A percentile compares a stretch with the other conserved stretches of the same genome.
Conservation (phyloP, 2,329 filamentous ascomycete genomes). For the Xylariaceae sp. region DNA sequence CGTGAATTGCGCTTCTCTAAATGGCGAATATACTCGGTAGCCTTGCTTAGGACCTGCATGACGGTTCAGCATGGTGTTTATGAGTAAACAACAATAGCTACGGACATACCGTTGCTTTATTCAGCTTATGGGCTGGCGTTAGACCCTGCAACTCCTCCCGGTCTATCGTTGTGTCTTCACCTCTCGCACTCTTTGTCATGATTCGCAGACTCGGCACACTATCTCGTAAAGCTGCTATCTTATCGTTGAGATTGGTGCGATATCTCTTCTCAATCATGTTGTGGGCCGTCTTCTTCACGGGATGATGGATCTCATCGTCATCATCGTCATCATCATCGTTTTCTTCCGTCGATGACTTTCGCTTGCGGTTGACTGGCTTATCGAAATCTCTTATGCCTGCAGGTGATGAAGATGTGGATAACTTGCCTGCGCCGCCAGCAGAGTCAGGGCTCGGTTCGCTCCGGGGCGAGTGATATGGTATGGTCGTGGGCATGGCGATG, state of each 20-base stretch:
- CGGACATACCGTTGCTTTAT: slow-evolving; percentile 76
- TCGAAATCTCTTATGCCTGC: slow-evolving; percentile 44
- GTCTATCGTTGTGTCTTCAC: slow-evolving; percentile 66
- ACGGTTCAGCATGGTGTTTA: slow-evolving; percentile 18
- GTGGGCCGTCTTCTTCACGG: slow-evolving; percentile 84
- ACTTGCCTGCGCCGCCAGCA: slow-evolving; percentile 44
- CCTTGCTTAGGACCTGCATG: slow-evolving; percentile 72
- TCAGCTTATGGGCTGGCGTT: slow-evolving; percentile 85
- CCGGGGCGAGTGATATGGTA: slow-evolving; percentile 55
- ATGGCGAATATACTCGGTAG: slow-evolving; percentile 92
- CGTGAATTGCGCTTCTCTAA: slow-evolving; percentile 85
- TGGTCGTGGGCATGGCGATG: slow-evolving; percentile 60
- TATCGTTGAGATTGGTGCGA: slow-evolving; percentile 92
- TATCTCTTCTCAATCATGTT: slow-evolving; percentile 99
- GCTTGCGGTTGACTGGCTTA: slow-evolving; percentile 52
- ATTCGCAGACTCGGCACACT: slow-evolving; percentile 86
- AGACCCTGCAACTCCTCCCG: slow-evolving; percentile 76
- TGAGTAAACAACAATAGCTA: not conserved
- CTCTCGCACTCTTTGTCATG: slow-evolving; percentile 66
- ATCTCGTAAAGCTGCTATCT: slow-evolving; percentile 86
- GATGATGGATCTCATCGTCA: slow-evolving; percentile 54
- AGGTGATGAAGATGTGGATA: slow-evolving; percentile 57
- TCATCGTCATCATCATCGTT: slow-evolving; percentile 47
- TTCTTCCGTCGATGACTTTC: slow-evolving; percentile 61
- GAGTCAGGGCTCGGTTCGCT: slow-evolving; percentile 56